phyloP scores from a whole-genome alignment of 768 basidiomycete species.

The Boletus rubropictus region DNA sequence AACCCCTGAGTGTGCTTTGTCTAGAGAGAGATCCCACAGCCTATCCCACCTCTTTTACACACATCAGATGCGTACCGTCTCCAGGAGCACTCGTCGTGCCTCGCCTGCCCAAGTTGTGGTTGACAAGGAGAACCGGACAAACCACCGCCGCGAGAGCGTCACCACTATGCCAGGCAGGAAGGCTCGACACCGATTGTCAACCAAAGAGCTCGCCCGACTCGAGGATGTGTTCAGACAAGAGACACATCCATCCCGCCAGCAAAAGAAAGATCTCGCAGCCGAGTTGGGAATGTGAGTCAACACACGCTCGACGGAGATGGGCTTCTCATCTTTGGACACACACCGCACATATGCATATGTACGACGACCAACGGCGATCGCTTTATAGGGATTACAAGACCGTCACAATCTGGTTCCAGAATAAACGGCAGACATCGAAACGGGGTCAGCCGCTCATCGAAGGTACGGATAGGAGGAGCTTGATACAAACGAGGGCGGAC shows the following conservation, averaged over 20 bases:
- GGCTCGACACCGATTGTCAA: conserved; percentile 36
- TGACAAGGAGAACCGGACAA: conserved; percentile 16
- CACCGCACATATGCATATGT: neutral
- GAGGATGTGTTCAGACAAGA: conserved; percentile 24
- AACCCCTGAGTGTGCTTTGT: neutral
- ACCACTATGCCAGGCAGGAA: conserved; percentile 17
- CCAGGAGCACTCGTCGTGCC: conserved; percentile 27
- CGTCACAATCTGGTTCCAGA: conserved; percentile 77
- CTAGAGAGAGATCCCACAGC: conserved; percentile 12
- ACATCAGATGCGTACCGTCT: conserved; percentile 22
- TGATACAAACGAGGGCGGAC: conserved; percentile 7
- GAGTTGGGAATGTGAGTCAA: conserved; percentile 27
- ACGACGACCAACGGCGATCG: neutral
- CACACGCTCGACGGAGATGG: neutral
- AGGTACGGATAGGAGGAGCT: neutral
- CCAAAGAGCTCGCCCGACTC: conserved; percentile 23
- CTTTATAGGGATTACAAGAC: conserved; percentile 38
- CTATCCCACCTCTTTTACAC: conserved; percentile 19
- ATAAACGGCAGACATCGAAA: conserved; percentile 59
- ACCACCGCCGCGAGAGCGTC: neutral
- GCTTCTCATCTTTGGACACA: neutral
- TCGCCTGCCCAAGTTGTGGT: conserved; percentile 1
- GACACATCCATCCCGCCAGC: conserved; percentile 29
- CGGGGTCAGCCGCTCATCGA: conserved; percentile 14
- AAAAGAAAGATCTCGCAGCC: conserved; percentile 25